Conservation (phyloP, 176 grass and related monocot species). For the Hordeum vulgare region MorexV3_pseudomolecules_assembly NC_058524.1:494047496-494047995, state of each 20-base stretch:
- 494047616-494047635: slow-evolving; percentile 52
- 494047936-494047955: background rate
- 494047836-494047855: slow-evolving; percentile 23
- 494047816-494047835: slow-evolving; percentile 7
- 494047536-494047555: slow-evolving; percentile 84
- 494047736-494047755: slow-evolving; percentile 28
- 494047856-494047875: slow-evolving; percentile 33
- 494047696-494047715: slow-evolving; percentile 22
- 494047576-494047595: slow-evolving; percentile 42
- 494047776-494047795: slow-evolving; percentile 36
- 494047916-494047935: background rate
- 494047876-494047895: background rate
- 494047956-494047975: background rate
- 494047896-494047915: slow-evolving; percentile 2
- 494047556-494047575: slow-evolving; percentile 93
- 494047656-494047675: slow-evolving; percentile 22
- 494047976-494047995: no score
- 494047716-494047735: background rate
- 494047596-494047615: slow-evolving; percentile 49
- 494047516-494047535: slow-evolving; percentile 92
- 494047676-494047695: background rate
- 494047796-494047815: background rate
- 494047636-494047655: slow-evolving; percentile 43
- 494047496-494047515: slow-evolving; percentile 24
- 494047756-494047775: slow-evolving; percentile 24